These are phyloP conservation scores for Rhodomyrtus psidioides DNA, from an alignment of 441 rosid genomes.

Conservation along the genomic window DNA sequence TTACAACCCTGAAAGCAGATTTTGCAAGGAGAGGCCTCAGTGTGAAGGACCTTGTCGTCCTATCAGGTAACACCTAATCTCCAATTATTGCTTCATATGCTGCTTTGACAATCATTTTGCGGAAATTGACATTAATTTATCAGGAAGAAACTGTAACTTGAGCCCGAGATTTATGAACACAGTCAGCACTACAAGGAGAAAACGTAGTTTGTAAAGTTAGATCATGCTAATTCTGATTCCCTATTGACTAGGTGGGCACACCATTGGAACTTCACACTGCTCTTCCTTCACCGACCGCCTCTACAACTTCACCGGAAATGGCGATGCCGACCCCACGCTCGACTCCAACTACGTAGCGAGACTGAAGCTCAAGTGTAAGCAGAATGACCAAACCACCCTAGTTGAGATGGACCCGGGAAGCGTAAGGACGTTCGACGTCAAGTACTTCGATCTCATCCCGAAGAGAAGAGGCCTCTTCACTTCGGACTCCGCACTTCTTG, in stretches of 20 bases:
- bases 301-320: slow-evolving; percentile 37
- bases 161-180: neutral
- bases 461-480: slow-evolving; percentile 49
- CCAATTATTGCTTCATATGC: neutral
- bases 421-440: slow-evolving; percentile 38
- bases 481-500: slow-evolving; percentile 52
- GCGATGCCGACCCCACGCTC: slow-evolving; percentile 24
- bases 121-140: neutral
- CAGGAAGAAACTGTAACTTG: neutral
- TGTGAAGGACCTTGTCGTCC: slow-evolving; percentile 24
- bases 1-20: slow-evolving; percentile 10
- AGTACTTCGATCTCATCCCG: slow-evolving; percentile 28
- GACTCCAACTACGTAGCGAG: slow-evolving; percentile 18
- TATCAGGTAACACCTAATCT: slow-evolving; percentile 18
- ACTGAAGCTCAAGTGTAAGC: slow-evolving; percentile 19
- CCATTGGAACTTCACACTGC: slow-evolving; percentile 32
- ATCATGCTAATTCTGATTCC: neutral
- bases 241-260: slow-evolving; percentile 24
- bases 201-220: neutral
- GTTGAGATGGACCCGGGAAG: slow-evolving; percentile 73
- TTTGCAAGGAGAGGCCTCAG: slow-evolving; percentile 14
- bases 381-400: slow-evolving; percentile 29
- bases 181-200: neutral
- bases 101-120: neutral
- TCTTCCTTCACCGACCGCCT: slow-evolving; percentile 16